These are phyloP conservation scores for Penicillium bialowiezense DNA, from an alignment of 495 filamentous ascomycete species.

Conservation along the genomic window DNA sequence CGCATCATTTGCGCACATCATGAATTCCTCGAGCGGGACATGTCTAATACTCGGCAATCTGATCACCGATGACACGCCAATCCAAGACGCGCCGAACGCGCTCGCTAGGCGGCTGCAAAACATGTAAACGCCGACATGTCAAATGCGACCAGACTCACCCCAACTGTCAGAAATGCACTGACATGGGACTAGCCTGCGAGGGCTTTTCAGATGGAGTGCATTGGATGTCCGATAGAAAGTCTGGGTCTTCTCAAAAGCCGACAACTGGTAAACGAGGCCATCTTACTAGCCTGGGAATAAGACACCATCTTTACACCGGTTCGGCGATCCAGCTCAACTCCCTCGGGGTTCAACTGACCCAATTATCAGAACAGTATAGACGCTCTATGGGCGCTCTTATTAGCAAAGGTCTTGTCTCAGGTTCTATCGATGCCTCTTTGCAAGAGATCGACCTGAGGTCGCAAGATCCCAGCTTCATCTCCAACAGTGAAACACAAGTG, in stretches of 20 bases:
- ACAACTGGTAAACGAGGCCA: background rate
- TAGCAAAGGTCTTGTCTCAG: constrained; percentile 16
- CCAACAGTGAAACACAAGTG: constrained; percentile 12
- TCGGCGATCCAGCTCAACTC: too few relatives aligned
- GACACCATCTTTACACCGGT: constrained; percentile 27
- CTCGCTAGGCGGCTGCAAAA: too few relatives aligned
- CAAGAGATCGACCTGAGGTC: constrained; percentile 22
- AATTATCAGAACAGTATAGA: constrained; percentile 17
- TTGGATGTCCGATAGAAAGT: constrained; percentile 9
- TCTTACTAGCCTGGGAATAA: constrained; percentile 1
- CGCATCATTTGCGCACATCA: too few relatives aligned
- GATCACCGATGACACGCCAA: too few relatives aligned
- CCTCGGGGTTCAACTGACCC: background rate
- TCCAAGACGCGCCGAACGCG: too few relatives aligned
- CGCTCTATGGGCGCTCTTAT: constrained; percentile 22
- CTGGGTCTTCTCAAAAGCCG: background rate
- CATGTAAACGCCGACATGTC: too few relatives aligned
- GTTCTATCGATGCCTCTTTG: constrained; percentile 24
- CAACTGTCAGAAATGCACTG: constrained; percentile 20
- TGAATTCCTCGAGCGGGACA: too few relatives aligned
- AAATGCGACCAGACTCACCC: constrained; percentile 33
- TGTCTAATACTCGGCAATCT: too few relatives aligned
- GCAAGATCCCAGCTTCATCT: constrained; percentile 3
- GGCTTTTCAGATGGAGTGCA: constrained; percentile 22
- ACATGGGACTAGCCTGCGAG: constrained; percentile 20